Percentiles rank a stretch among this genome's conserved stretches.
Evolutionary conservation across 108 stramenopile genomes (phyloP).

Genomic region (Cyclotella cryptica): DNA sequence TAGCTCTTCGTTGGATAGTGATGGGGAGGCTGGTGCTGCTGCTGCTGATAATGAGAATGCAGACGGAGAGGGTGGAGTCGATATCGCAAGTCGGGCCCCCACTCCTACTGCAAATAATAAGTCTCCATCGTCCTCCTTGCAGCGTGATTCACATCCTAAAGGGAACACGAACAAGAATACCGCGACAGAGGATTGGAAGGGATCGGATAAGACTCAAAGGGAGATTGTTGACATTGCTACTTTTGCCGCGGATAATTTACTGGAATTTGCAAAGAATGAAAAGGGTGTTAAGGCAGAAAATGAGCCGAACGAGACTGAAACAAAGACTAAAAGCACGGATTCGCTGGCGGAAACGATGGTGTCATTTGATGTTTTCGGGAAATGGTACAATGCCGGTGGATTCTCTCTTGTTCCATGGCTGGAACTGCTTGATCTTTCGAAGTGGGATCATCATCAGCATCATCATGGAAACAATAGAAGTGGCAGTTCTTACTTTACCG

Average conservation of each 20-base stretch:
- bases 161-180: conserved; percentile 33
- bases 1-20: not conserved
- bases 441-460: conserved; percentile 64
- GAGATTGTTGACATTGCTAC: conserved; percentile 80
- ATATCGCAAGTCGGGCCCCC: conserved; percentile 33
- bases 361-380: conserved; percentile 73
- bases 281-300: not conserved
- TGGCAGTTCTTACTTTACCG: not conserved
- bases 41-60: not conserved
- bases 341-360: conserved; percentile 13
- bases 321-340: not conserved
- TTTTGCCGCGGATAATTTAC: conserved; percentile 74
- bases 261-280: conserved; percentile 54
- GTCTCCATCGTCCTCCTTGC: conserved; percentile 49
- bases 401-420: conserved; percentile 86
- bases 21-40: not conserved
- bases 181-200: conserved; percentile 47
- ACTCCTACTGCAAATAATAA: conserved; percentile 60
- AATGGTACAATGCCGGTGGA: conserved; percentile 86
- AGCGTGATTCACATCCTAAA: not conserved
- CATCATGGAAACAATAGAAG: conserved; percentile 8
- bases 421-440: conserved; percentile 79
- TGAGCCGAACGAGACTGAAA: not conserved
- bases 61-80: not conserved
- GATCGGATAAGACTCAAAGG: conserved; percentile 53